Conservation (phyloP, 257 asterid genomes). For the Leptodermis oblonga region DNA sequence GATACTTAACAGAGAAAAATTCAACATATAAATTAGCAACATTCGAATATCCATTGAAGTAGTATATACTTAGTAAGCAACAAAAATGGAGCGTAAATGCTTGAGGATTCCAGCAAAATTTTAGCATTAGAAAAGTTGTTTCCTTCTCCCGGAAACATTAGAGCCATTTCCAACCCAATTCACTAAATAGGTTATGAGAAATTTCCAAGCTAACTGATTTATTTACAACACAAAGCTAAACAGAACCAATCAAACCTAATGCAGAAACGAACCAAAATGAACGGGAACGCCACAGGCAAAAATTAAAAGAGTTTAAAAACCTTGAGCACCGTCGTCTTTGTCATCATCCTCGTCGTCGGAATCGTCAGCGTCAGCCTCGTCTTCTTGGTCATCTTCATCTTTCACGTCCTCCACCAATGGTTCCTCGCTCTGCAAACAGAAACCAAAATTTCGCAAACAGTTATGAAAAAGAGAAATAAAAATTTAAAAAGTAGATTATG, state of each 20-base stretch:
- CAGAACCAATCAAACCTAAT: background rate
- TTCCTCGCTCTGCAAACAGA: slow-evolving; percentile 39
- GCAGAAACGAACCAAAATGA: background rate
- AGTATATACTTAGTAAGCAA: background rate
- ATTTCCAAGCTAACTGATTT: background rate
- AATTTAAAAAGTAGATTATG: background rate
- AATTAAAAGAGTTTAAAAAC: slow-evolving; percentile 14
- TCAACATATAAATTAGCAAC: background rate
- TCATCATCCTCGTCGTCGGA: slow-evolving; percentile 75
- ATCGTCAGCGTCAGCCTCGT: slow-evolving; percentile 56
- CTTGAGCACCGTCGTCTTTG: slow-evolving; percentile 52
- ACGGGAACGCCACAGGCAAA: background rate
- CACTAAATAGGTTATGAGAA: no score
- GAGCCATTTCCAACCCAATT: background rate
- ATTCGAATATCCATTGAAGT: background rate
- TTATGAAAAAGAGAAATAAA: background rate
- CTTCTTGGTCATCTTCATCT: slow-evolving; percentile 71
- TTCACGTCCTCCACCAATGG: slow-evolving; percentile 79
- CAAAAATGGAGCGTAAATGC: background rate
- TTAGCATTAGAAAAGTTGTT: no score
- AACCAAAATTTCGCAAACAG: background rate
- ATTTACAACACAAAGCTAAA: background rate
- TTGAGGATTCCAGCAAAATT: background rate
- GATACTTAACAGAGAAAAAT: background rate
- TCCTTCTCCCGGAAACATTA: background rate